These are phyloP conservation scores for Arachis hypogaea DNA, from an alignment of 306 rosid genomes.

Conservation along the genomic window DNA sequence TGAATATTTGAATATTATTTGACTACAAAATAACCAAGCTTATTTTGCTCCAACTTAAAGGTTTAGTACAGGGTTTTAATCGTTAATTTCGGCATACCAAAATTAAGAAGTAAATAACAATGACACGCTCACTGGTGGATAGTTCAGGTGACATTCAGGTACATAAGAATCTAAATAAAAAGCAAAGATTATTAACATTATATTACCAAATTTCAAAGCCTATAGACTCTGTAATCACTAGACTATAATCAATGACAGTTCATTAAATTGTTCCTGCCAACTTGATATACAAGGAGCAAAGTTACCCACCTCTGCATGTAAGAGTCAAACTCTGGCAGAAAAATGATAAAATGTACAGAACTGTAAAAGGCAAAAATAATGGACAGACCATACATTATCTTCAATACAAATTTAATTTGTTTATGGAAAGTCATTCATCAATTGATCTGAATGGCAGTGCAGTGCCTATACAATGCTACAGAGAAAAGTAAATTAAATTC, in stretches of 20 bases:
- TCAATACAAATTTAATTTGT: constrained; percentile 13
- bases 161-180: neutral
- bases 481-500: constrained; percentile 25
- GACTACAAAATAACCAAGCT: neutral
- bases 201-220: neutral
- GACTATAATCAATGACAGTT: neutral
- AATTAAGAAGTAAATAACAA: neutral
- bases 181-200: neutral
- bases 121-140: neutral
- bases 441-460: constrained; percentile 31
- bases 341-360: neutral
- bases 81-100: neutral
- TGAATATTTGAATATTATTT: neutral
- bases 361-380: neutral
- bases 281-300: neutral
- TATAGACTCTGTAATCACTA: neutral
- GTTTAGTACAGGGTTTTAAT: neutral
- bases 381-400: neutral
- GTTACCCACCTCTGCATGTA: neutral
- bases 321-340: neutral
- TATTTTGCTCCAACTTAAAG: neutral
- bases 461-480: constrained; percentile 19
- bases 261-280: neutral
- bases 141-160: neutral
- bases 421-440: constrained; percentile 6